A percentile compares a stretch with the other conserved stretches of the same genome.
Conservation (phyloP, 345 rosid genomes). For the Gossypium australe region DNA sequence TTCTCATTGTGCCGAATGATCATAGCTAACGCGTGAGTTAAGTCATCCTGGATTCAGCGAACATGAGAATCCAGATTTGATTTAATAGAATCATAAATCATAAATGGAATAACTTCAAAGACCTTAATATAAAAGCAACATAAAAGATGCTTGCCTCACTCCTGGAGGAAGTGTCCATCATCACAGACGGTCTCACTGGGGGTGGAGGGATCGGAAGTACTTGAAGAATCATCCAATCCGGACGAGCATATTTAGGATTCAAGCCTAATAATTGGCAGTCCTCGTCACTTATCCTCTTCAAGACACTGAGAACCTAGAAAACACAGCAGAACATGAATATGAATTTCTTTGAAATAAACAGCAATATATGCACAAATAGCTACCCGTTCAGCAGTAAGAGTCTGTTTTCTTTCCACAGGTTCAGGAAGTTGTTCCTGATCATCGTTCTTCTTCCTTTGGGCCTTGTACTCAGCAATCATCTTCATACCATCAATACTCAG, state of each 20-base stretch:
- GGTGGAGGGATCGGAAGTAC: slow-evolving; percentile 98
- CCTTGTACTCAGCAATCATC: slow-evolving; percentile 86
- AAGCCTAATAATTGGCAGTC: slow-evolving; percentile 83
- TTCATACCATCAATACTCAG: slow-evolving; percentile 92
- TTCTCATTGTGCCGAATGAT: slow-evolving; percentile 85
- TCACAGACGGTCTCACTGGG: slow-evolving; percentile 96
- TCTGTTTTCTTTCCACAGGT: slow-evolving; percentile 90
- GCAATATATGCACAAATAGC: not conserved
- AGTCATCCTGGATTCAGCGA: slow-evolving; percentile 64
- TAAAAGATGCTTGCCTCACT: slow-evolving; percentile 59
- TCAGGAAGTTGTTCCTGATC: slow-evolving; percentile 93
- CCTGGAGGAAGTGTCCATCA: slow-evolving; percentile 83
- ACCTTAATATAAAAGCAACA: slow-evolving; percentile 18
- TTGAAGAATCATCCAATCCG: slow-evolving; percentile 97
- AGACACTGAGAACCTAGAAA: slow-evolving; percentile 72
- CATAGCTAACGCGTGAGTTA: slow-evolving; percentile 93
- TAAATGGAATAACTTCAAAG: slow-evolving; percentile 25
- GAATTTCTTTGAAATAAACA: slow-evolving; percentile 15
- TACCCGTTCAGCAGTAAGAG: slow-evolving; percentile 89
- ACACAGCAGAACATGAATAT: not conserved
- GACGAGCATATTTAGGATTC: slow-evolving; percentile 94
- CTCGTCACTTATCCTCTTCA: slow-evolving; percentile 90
- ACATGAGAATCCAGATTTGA: slow-evolving; percentile 20
- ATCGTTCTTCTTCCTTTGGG: slow-evolving; percentile 66
- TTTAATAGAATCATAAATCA: not conserved